Evolutionary conservation across 2,329 filamentous ascomycete genomes (phyloP).

Genomic region (Ophiostoma montium): DNA sequence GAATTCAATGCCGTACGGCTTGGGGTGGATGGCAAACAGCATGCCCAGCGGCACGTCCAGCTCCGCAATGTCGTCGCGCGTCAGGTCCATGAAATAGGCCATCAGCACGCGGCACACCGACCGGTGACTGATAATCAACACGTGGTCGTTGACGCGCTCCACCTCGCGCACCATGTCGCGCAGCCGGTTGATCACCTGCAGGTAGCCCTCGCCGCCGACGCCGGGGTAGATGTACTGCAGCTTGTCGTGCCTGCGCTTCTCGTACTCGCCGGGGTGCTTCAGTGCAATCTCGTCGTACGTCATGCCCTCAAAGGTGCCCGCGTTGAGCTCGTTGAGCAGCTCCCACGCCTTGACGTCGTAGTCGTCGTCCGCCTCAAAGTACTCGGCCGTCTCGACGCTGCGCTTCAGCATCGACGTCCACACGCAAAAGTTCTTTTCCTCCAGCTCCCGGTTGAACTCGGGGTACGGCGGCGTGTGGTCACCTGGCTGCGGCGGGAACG

Average conservation of each 20-base stretch:
- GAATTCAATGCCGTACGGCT: conserved; percentile 95
- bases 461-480: conserved; percentile 93
- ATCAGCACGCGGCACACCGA: conserved; percentile 85
- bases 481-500: conserved; percentile 80
- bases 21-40: conserved; percentile 88
- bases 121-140: conserved; percentile 82
- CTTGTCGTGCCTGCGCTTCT: conserved; percentile 69
- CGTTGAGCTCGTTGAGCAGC: conserved; percentile 93
- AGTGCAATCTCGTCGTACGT: conserved; percentile 81
- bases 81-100: conserved; percentile 91
- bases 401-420: conserved; percentile 97
- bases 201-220: conserved; percentile 87
- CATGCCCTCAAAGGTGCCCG: conserved; percentile 84
- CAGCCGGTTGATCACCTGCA: conserved; percentile 91
- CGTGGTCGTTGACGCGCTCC: conserved; percentile 92
- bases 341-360: conserved; percentile 96
- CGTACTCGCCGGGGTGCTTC: conserved; percentile 70
- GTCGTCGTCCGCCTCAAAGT: conserved; percentile 82
- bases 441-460: conserved; percentile 54
- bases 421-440: conserved; percentile 86
- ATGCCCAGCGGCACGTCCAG: conserved; percentile 89
- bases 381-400: conserved; percentile 73
- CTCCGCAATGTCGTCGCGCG: conserved; percentile 81
- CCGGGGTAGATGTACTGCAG: conserved; percentile 94
- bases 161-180: conserved; percentile 93